Evolutionary conservation across 108 stramenopile species (phyloP).

Genomic region (Cylindrotheca fusiformis): DNA sequence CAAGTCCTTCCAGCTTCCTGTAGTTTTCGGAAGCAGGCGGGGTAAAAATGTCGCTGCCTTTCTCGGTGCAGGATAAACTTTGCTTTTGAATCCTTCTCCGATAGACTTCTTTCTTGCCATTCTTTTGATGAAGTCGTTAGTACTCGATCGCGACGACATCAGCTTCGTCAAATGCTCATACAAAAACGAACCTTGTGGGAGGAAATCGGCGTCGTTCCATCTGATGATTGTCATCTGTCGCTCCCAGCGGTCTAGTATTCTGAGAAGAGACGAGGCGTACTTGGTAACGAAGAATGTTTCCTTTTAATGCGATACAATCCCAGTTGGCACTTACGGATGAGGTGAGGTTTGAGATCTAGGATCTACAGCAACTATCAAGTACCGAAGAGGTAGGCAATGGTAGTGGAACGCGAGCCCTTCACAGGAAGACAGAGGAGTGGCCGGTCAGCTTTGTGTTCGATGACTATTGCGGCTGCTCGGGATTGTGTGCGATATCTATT

Average conservation of each 20-base stretch:
- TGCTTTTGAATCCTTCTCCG: constrained; percentile 10
- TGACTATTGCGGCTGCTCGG: too few species aligned
- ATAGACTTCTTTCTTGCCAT: constrained; percentile 10
- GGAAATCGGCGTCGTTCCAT: constrained; percentile 18
- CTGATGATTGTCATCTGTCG: constrained; percentile 24
- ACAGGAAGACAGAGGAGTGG: too few species aligned
- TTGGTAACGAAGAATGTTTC: too few species aligned
- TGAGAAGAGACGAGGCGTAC: background rate
- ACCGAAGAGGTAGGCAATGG: constrained; percentile 39
- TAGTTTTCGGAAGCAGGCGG: constrained; percentile 13
- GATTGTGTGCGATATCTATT: too few species aligned
- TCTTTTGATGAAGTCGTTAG: constrained; percentile 3
- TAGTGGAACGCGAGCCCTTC: constrained; percentile 30
- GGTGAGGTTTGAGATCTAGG: constrained; percentile 34
- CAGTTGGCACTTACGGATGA: background rate
- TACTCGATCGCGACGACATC: background rate
- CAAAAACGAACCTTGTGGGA: constrained; percentile 5
- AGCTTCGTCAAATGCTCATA: too few species aligned
- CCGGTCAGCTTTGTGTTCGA: too few species aligned
- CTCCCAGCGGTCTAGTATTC: constrained; percentile 34
- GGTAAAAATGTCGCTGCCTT: constrained; percentile 23
- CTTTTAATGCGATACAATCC: too few species aligned
- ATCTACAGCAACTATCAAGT: constrained; percentile 58
- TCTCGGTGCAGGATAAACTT: constrained; percentile 22
- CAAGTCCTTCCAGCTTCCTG: constrained; percentile 9